Evolutionary conservation across 2,329 filamentous ascomycete species (phyloP), one percentile per base, ranked within the genome.

Genomic region (Aaosphaeria arxii): DNA sequence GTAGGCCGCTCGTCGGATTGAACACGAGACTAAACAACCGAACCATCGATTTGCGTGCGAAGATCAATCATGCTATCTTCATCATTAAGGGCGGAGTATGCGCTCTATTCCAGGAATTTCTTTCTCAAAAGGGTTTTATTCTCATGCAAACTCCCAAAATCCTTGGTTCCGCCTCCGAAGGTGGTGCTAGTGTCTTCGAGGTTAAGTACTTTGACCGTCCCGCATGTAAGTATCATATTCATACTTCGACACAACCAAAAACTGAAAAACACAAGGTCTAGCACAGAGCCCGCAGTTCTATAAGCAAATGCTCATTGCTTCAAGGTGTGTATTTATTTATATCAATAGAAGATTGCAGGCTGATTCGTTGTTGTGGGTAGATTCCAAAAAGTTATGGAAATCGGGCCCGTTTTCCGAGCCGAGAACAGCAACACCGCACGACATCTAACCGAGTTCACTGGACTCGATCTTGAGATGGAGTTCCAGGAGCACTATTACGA

Each of bases 81-180:
- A 72, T 77, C 62, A 83, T 86, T 63, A 85, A 83, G 55, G 78
- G 78, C 63, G 84, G 81, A 48, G 83, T 88, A 36, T 80, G 82
- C 51, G 78, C 81, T 52, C 77, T 94, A 9, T 95, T 95, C 72
- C 77, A 80, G 49, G 85, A 91, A 58, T 97, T 91, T 70, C 85
- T 96, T 57, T 79, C 86, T 51, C 78, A 81, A 55, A 82, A 82
- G 50, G 82, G 84, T 46, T 95, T 96, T 70, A 84, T 86, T 55
- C 83, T 89, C 70, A 91, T 96, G 63, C 89, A 96, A 69, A 88
- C 91, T 2, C 91, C 94, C 7, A 92, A 91, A 70, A 78, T 99
- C 40, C 89, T 95, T 47, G 91, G 87, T 43, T 88, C 92, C 11
- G 88, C 94, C 4, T 94, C 90, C 4, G 94, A 99, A 74, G 92